A percentile compares a stretch with the other conserved stretches of the same genome.
Conservation (phyloP, 2,329 filamentous ascomycete genomes). For the Cladosporium oxysporum region DNA sequence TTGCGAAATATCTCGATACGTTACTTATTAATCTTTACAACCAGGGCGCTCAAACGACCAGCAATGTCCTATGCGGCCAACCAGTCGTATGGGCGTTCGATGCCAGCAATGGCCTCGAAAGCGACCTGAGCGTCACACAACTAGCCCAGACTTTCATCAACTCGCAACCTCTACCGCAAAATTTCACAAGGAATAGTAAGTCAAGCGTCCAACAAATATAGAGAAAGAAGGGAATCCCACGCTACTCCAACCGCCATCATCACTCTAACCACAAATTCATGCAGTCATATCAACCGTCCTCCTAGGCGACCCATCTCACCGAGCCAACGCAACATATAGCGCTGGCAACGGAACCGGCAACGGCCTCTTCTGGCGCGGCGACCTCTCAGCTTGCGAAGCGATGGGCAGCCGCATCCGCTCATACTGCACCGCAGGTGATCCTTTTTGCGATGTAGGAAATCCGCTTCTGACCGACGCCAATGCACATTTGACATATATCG, state of each 20-base stretch:
- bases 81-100: conserved; percentile 8
- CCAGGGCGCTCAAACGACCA: conserved; percentile 8
- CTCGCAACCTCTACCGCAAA: conserved; percentile 1
- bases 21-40: background rate
- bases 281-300: conserved; percentile 4
- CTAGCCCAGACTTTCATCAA: background rate
- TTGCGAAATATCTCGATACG: background rate
- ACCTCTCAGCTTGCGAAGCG: conserved; percentile 2
- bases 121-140: conserved; percentile 1
- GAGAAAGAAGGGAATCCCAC: background rate
- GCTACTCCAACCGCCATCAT: background rate
- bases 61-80: conserved; percentile 4
- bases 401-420: conserved; percentile 7
- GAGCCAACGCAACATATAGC: conserved; percentile 6
- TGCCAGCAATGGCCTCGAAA: conserved; percentile 3
- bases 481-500: conserved; percentile 2
- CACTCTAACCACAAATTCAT: background rate
- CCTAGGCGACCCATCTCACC: conserved; percentile 3
- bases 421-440: conserved; percentile 9
- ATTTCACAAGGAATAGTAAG: conserved; percentile 9
- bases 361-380: conserved; percentile 2
- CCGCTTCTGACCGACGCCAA: background rate
- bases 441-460: conserved; percentile 8
- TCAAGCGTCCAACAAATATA: background rate
- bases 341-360: conserved; percentile 6